Evolutionary conservation across 176 grass and related monocot species (phyloP).

Genomic region (Canna indica): DNA sequence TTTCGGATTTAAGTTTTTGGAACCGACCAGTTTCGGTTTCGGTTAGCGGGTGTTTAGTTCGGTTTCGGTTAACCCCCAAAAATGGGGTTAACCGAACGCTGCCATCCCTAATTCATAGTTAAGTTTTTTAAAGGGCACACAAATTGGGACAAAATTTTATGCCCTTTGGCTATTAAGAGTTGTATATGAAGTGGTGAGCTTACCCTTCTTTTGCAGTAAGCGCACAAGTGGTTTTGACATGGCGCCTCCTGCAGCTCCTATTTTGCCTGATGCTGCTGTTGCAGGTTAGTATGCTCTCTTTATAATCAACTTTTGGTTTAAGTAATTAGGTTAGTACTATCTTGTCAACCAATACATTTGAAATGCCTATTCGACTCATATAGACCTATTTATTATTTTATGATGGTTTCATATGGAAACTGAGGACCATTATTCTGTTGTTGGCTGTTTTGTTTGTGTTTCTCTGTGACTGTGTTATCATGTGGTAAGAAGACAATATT

Average conservation of each 20-base stretch:
- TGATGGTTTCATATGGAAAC: conserved; percentile 23
- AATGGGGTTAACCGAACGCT: too few species aligned
- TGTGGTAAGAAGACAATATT: conserved; percentile 29
- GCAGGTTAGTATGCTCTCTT: conserved; percentile 8
- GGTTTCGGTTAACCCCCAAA: too few species aligned
- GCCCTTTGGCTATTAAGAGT: background rate
- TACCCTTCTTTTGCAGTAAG: conserved; percentile 15
- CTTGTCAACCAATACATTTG: background rate
- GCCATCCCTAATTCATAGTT: too few species aligned
- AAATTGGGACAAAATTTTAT: too few species aligned
- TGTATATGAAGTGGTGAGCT: background rate
- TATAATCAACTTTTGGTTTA: background rate
- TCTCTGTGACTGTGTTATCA: conserved; percentile 22
- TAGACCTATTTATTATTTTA: conserved; percentile 8
- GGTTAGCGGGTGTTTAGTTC: too few species aligned
- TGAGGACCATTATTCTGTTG: conserved; percentile 30
- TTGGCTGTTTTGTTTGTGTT: conserved; percentile 30
- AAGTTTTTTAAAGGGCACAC: too few species aligned
- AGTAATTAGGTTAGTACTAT: conserved; percentile 8
- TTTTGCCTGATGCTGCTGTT: conserved; percentile 5
- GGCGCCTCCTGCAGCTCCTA: conserved; percentile 8
- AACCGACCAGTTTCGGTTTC: too few species aligned
- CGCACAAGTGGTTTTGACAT: conserved; percentile 26
- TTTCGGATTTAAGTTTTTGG: too few species aligned
- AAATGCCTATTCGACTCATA: background rate